Evolutionary conservation across 1,284 basidiomycete genomes (phyloP), one percentile per base, ranked within the genome.

Genomic region (Sanghuangporus sanghuang): DNA sequence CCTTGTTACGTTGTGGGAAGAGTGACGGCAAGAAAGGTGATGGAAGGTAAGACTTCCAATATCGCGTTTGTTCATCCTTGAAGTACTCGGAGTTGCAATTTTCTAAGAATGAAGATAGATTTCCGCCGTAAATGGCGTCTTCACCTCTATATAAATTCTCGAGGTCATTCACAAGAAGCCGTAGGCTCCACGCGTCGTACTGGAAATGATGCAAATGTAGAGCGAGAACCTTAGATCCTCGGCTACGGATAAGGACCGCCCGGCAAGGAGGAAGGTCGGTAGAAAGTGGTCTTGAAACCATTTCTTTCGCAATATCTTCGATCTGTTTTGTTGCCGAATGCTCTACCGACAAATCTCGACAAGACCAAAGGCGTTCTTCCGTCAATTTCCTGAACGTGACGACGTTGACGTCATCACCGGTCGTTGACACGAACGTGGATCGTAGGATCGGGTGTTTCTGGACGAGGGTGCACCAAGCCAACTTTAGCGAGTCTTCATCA

Each of bases 111-210:
- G 70, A 57, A 32, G 66, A 66, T 35, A 77, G 58, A 64, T 79
- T 72, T 53, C 71, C 72, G 5, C 18, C 23, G 35, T 46, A 27
- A 21, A 44, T 40, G 14, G 18, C 21, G 7, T 11, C 42, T 9
- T 61, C 46, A 27, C 60, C 59, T 23, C 71, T 60, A 67, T 80
- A 82, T 14, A 80, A 49, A 12, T 69, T 68, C 23, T 71, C 67
- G 11, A 83, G 72, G 63, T 82, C 79, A 57, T 77, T 71, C 3
- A 78, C 63, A 18, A 83, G 68, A n/a, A 82, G 70, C 36, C 70
- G 73, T 40, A 82, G 70, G 68, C 79, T 81, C 78, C 79, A 78
- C 3, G 79, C 81, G 57, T 82, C 81, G 66, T 82, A 83, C 69
- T 82, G 80, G 69, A 80, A 79, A 67, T 82, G 81, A 63, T 82